These are phyloP conservation scores for Clitocybe nebularis DNA, from an alignment of 1,284 basidiomycete species.

Conservation along the genomic window DNA sequence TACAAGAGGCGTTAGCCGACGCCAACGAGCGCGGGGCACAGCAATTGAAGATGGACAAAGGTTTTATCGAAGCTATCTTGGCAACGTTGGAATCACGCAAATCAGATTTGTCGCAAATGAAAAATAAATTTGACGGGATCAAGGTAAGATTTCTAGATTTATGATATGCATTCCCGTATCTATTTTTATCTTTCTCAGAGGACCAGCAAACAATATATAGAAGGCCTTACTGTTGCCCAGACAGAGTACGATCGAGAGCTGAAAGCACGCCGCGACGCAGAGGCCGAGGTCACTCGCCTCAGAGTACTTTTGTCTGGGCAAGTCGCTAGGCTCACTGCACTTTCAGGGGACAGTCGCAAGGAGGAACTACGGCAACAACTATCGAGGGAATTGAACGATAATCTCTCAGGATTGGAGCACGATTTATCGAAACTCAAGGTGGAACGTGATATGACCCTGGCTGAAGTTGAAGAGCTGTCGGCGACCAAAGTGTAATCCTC, in stretches of 20 bases:
- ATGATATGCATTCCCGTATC: constrained; percentile 3
- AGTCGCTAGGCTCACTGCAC: constrained; percentile 77
- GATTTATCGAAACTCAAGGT: constrained; percentile 85
- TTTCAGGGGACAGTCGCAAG: constrained; percentile 74
- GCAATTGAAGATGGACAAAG: constrained; percentile 71
- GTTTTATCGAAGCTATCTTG: constrained; percentile 73
- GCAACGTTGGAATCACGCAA: constrained; percentile 65
- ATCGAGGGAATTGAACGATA: constrained; percentile 76
- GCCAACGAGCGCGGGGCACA: constrained; percentile 61
- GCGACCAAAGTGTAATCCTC: constrained; percentile 60
- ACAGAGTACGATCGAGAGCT: constrained; percentile 92
- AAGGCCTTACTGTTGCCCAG: constrained; percentile 88
- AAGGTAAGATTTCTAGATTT: constrained; percentile 54
- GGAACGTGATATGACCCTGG: constrained; percentile 87
- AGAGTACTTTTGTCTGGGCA: constrained; percentile 87
- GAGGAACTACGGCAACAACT: constrained; percentile 78
- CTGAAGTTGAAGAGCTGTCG: constrained; percentile 89
- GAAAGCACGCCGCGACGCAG: constrained; percentile 82
- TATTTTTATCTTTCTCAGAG: constrained; percentile 43
- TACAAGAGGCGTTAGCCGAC: constrained; percentile 61
- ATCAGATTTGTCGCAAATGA: constrained; percentile 64
- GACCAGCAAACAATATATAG: constrained; percentile 86
- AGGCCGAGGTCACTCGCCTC: constrained; percentile 85
- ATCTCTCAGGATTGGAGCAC: constrained; percentile 75
- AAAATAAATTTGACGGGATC: constrained; percentile 78